Evolutionary conservation across 176 grass and related monocot species (phyloP).

Genomic region (Bothriochloa decipiens): DNA sequence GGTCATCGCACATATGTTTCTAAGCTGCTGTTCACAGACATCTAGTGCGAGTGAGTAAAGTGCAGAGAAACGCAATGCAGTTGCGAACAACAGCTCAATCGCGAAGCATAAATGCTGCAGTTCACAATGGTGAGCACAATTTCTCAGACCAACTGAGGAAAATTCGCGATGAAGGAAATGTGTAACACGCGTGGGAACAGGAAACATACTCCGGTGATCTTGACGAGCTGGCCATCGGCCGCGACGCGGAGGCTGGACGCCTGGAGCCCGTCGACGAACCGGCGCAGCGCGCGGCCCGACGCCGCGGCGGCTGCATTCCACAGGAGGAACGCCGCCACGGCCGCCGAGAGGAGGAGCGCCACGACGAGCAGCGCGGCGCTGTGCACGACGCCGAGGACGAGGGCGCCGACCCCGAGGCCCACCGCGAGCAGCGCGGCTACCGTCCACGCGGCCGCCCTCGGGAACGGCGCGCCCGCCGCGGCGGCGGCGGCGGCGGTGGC

Average conservation of each 20-base stretch:
- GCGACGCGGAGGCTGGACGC: constrained; percentile 70
- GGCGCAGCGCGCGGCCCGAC: constrained; percentile 52
- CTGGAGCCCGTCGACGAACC: constrained; percentile 65
- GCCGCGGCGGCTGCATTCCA: constrained; percentile 75
- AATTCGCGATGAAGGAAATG: not conserved
- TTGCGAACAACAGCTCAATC: constrained; percentile 1
- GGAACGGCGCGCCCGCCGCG: constrained; percentile 41
- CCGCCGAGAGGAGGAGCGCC: constrained; percentile 50
- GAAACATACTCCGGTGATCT: constrained; percentile 76
- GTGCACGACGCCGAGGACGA: constrained; percentile 82
- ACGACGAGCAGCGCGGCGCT: constrained; percentile 67
- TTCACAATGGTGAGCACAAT: not conserved
- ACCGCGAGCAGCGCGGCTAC: constrained; percentile 68
- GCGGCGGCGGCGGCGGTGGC: constrained; percentile 11
- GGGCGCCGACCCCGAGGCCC: constrained; percentile 63
- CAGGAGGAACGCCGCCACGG: constrained; percentile 61
- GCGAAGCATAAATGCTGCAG: not conserved
- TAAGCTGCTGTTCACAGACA: not conserved
- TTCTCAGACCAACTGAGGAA: not conserved
- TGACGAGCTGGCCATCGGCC: constrained; percentile 83
- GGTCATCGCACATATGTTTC: not conserved
- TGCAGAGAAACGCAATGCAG: constrained; percentile 14
- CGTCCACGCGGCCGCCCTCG: constrained; percentile 50
- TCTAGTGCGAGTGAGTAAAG: not conserved
- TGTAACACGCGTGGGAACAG: not conserved